Base-by-base conservation (phyloP, 768 basidiomycete species). In the Neoboletus subvelutipes region DNA sequence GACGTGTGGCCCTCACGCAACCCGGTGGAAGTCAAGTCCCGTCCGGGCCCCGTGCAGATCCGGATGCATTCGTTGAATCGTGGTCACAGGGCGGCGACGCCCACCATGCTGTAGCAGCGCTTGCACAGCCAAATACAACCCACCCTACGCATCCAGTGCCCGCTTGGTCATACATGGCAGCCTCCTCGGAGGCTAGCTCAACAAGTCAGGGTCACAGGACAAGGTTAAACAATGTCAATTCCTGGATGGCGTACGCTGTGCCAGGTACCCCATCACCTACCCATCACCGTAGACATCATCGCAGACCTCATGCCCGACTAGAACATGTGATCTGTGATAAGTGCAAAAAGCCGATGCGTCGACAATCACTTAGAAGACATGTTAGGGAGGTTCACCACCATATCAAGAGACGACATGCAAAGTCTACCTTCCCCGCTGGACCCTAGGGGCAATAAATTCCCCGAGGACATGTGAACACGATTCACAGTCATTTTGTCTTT, bases 51-150 rank as follows among this genome's bases (percentile, higher is more conserved):
- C 5, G 28, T 28, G 41, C 24, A 15, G 5, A 45, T 52, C 4
- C 9, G 31, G 42, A 42, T 13, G 7, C 12, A 31, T 43, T 40
- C 0, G 33, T 13, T 37, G 36, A 17, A 4, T 28, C 52, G 24
- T 49, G 52, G 59, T 37, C 36, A 13, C 55, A 22, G 29, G 29
- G 39, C 34, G 52, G 50, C 15, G 12, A 50, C 20, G 2, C 10
- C 28, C 1, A 1, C 67, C 67, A 69, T 45, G 61, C 68, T 69
- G 67, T 70, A 45, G 40, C 3, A 15, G 37, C 59, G 46, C 55
- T 28, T 1, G 34, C 58, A 62, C 59, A 63, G 64, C 66, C 40
- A 9, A 39, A n/a, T 26, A 6, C 22, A 18, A 20, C 15, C 12
- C 3, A 39, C 17, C 1, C 15, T 7, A 11, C 31, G 1, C 11